Evolutionary conservation across 106 monocot genomes (phyloP).

Genomic region (Gastrodia elata): DNA sequence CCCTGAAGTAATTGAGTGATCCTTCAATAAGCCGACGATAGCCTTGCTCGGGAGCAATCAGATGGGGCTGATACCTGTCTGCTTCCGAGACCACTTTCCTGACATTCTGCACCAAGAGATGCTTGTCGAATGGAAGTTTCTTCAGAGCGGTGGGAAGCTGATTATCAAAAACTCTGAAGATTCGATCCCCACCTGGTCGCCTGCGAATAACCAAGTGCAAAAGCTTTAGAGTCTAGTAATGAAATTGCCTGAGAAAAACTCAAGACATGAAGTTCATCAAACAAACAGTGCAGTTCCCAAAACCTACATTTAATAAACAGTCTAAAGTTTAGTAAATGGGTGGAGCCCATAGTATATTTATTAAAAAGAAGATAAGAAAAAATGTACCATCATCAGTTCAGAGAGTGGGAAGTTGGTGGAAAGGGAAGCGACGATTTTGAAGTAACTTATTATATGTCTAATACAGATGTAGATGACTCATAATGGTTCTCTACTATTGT

Average conservation of each 20-base stretch:
- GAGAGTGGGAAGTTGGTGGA: not conserved
- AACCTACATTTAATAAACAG: not conserved
- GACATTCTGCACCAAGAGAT: conserved; percentile 50
- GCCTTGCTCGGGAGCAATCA: conserved; percentile 64
- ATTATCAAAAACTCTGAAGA: conserved; percentile 59
- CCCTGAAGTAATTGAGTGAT: conserved; percentile 43
- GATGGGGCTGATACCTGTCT: conserved; percentile 65
- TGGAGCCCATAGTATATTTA: not conserved
- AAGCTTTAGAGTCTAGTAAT: not conserved
- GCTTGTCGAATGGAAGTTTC: conserved; percentile 56
- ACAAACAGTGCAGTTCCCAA: not conserved
- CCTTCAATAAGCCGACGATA: conserved; percentile 50
- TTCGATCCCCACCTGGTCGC: conserved; percentile 45
- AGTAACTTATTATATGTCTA: too few relatives aligned
- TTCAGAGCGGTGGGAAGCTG: conserved; percentile 49
- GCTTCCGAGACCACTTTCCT: conserved; percentile 51
- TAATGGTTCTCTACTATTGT: too few relatives aligned
- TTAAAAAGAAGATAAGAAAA: not conserved
- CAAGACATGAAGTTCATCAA: too few relatives aligned
- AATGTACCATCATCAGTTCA: too few relatives aligned
- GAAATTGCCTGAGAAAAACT: too few relatives aligned
- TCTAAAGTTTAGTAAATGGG: not conserved
- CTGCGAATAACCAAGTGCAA: conserved; percentile 8
- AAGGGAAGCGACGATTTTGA: too few relatives aligned
- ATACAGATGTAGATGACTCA: too few relatives aligned